Evolutionary conservation across 208 protist species (phyloP).

Genomic region (Trypanosoma theileri): DNA sequence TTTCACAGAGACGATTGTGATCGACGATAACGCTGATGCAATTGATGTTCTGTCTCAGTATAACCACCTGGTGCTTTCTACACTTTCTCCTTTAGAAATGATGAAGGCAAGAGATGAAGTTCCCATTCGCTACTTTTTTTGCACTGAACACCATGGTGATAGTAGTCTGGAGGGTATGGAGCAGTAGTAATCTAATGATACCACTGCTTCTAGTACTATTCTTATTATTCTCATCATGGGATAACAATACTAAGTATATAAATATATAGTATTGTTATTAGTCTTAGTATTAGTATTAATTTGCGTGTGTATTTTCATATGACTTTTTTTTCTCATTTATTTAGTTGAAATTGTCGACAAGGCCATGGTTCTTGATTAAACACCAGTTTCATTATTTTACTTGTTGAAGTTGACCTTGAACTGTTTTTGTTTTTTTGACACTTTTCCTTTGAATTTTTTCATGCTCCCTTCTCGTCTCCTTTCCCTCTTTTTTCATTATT

Average conservation of each 20-base stretch:
- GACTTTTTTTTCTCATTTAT: too few species aligned
- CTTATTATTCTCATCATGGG: too few species aligned
- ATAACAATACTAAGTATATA: background rate
- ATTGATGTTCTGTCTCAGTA: slow-evolving; percentile 27
- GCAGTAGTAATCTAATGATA: background rate
- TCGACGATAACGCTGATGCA: slow-evolving; percentile 19
- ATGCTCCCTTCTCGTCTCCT: background rate
- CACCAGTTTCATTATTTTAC: too few species aligned
- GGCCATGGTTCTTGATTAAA: too few species aligned
- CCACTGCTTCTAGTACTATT: too few species aligned
- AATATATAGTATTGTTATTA: background rate
- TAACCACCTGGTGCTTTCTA: slow-evolving; percentile 38
- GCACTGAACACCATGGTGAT: slow-evolving; percentile 10
- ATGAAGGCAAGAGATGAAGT: slow-evolving; percentile 11
- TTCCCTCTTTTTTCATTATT: background rate
- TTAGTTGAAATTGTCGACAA: too few species aligned
- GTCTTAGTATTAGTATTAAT: background rate
- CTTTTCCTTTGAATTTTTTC: slow-evolving; percentile 9
- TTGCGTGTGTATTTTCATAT: too few species aligned
- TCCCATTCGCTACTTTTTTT: slow-evolving; percentile 38
- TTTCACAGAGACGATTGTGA: slow-evolving; percentile 34
- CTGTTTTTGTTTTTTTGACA: slow-evolving; percentile 11
- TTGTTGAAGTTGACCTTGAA: too few species aligned
- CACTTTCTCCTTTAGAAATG: slow-evolving; percentile 29
- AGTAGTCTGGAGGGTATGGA: background rate